Conservation (phyloP, 1,284 basidiomycete species). For the Fomes fomentarius region DNA sequence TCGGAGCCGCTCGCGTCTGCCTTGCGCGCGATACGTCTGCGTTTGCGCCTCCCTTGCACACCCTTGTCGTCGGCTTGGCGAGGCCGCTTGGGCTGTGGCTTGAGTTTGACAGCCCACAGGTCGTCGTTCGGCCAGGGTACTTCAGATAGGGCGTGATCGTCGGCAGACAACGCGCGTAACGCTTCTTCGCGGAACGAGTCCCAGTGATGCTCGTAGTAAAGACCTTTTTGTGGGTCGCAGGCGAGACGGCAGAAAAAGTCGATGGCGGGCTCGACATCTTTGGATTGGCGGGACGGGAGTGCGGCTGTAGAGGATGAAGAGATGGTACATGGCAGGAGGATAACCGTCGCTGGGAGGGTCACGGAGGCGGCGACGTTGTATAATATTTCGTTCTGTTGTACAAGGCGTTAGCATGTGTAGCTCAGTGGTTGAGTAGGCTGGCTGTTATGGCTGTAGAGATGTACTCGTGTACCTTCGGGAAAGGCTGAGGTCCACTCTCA, state of each 20-base stretch:
- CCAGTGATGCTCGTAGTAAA: constrained; percentile 70
- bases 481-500: too few species aligned
- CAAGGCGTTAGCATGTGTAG: not conserved
- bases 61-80: not conserved
- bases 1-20: not conserved
- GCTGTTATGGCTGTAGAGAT: too few species aligned
- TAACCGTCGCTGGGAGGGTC: constrained; percentile 50
- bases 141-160: constrained; percentile 4
- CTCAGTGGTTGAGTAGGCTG: too few species aligned
- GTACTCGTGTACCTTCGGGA: too few species aligned
- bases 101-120: constrained; percentile 12
- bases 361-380: constrained; percentile 55
- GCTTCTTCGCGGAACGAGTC: constrained; percentile 46
- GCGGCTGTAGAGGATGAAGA: constrained; percentile 26
- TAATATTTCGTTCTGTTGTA: constrained; percentile 67
- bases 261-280: constrained; percentile 17
- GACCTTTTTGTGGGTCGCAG: constrained; percentile 56
- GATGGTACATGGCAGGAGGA: constrained; percentile 57
- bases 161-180: constrained; percentile 34
- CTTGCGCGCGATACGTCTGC: not conserved
- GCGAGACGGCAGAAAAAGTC: constrained; percentile 62
- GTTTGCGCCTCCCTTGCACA: not conserved
- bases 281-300: not conserved
- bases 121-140: constrained; percentile 11
- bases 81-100: not conserved